phyloP scores from a whole-genome alignment of 179 eudicot genomes.

The Gypsophila paniculata region DNA sequence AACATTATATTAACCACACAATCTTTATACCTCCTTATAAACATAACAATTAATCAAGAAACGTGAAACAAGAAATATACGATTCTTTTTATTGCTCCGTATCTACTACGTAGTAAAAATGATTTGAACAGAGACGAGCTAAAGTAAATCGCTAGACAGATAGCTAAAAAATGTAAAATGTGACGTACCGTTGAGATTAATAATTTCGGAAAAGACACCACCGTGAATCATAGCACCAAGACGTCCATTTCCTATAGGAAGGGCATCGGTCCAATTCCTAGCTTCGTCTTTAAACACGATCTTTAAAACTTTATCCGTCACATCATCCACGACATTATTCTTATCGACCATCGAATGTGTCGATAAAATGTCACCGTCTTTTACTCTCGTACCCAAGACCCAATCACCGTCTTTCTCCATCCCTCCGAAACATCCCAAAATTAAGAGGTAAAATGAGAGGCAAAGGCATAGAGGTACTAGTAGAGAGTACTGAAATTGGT shows the following conservation, averaged over 20 bases:
- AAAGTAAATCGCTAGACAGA: not conserved
- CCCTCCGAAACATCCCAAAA: slow-evolving; percentile 19
- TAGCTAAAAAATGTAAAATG: too few relatives aligned
- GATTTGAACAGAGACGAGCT: not conserved
- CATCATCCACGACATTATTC: not conserved
- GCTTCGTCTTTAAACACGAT: slow-evolving; percentile 51
- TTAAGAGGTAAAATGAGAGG: slow-evolving; percentile 24
- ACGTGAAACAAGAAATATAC: not conserved
- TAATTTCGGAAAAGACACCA: slow-evolving; percentile 47
- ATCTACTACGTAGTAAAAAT: too few relatives aligned
- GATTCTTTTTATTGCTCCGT: too few relatives aligned
- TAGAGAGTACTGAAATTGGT: slow-evolving; percentile 12
- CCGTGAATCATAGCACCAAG: slow-evolving; percentile 91
- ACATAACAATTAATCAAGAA: not conserved
- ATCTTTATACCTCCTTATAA: too few relatives aligned
- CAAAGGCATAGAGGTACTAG: slow-evolving; percentile 17
- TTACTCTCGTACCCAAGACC: slow-evolving; percentile 29
- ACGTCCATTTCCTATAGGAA: slow-evolving; percentile 79
- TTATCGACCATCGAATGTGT: slow-evolving; percentile 19
- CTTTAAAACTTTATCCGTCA: slow-evolving; percentile 35
- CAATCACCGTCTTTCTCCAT: slow-evolving; percentile 30
- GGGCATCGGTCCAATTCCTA: slow-evolving; percentile 79
- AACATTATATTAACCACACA: too few relatives aligned
- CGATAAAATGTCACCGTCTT: slow-evolving; percentile 36
- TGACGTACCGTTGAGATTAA: slow-evolving; percentile 74